phyloP scores from a whole-genome alignment of 2,329 filamentous ascomycete genomes.

The Botrytis medusae region DNA sequence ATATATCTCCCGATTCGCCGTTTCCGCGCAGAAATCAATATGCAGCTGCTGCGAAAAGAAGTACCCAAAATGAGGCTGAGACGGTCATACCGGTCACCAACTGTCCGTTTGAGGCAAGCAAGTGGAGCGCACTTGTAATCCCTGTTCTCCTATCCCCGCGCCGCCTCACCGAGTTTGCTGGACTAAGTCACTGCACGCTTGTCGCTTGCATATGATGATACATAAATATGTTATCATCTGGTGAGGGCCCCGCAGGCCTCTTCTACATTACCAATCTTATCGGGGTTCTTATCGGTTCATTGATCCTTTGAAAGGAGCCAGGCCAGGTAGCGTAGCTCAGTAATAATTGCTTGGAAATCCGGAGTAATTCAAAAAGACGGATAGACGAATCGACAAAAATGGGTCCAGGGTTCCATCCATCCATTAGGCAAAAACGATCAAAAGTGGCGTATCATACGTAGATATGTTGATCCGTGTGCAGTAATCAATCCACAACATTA shows the following conservation, averaged over 20 bases:
- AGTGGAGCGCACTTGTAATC: neutral
- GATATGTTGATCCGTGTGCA: neutral
- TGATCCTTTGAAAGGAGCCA: neutral
- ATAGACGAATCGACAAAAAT: neutral
- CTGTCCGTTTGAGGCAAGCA: neutral
- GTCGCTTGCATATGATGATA: neutral
- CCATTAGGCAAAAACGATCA: neutral
- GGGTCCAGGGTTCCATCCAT: neutral
- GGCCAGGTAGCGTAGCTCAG: neutral
- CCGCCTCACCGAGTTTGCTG: neutral
- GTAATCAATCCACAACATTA: neutral
- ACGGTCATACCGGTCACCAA: neutral
- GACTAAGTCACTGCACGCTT: neutral
- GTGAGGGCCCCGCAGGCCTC: neutral
- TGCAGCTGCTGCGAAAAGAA: neutral
- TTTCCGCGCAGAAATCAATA: neutral
- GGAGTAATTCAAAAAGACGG: neutral
- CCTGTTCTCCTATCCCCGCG: neutral
- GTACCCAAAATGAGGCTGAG: neutral
- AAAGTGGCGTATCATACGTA: neutral
- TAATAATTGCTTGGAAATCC: neutral
- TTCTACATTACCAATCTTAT: neutral
- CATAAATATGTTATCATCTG: neutral
- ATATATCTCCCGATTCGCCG: neutral
- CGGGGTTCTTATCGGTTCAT: neutral